phyloP scores from a whole-genome alignment of 306 rosid genomes.

The Notholithocarpus densiflorus region DNA sequence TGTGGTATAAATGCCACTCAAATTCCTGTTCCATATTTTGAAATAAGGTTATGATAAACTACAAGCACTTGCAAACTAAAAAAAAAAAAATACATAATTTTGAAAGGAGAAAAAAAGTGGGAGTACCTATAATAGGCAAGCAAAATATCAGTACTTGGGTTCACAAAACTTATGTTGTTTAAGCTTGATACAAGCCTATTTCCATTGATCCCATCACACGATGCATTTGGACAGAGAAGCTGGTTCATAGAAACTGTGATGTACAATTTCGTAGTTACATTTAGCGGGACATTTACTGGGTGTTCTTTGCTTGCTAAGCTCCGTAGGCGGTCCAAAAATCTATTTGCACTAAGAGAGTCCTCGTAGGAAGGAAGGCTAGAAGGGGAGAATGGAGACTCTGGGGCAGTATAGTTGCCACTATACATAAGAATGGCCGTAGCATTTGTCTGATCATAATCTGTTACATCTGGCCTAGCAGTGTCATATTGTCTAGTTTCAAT shows the following conservation, averaged over 20 bases:
- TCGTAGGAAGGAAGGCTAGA: constrained; percentile 14
- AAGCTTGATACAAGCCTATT: constrained; percentile 25
- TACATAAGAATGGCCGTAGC: constrained; percentile 21
- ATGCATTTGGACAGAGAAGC: constrained; percentile 5
- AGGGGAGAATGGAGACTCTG: constrained; percentile 14
- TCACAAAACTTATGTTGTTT: constrained; percentile 45
- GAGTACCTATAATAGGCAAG: too few species aligned
- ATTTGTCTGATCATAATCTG: constrained; percentile 17
- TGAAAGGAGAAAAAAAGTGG: too few species aligned
- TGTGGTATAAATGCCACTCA: background rate
- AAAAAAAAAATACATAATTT: too few species aligned
- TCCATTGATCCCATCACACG: too few species aligned
- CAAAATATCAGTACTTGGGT: constrained; percentile 9
- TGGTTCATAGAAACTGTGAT: constrained; percentile 34
- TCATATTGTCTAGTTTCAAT: constrained; percentile 19
- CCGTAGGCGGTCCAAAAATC: background rate
- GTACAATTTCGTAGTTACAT: constrained; percentile 24
- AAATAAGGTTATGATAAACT: too few species aligned
- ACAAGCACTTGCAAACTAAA: too few species aligned
- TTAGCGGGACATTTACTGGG: constrained; percentile 29
- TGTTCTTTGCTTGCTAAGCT: constrained; percentile 31
- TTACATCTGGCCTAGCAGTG: background rate
- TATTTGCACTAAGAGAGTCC: constrained; percentile 4
- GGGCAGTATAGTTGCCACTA: constrained; percentile 13
- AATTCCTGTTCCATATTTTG: background rate